Percentiles rank a stretch among this genome's conserved stretches.
Evolutionary conservation across 1,284 basidiomycete genomes (phyloP).

Genomic region (Sporisorium exsertum): DNA sequence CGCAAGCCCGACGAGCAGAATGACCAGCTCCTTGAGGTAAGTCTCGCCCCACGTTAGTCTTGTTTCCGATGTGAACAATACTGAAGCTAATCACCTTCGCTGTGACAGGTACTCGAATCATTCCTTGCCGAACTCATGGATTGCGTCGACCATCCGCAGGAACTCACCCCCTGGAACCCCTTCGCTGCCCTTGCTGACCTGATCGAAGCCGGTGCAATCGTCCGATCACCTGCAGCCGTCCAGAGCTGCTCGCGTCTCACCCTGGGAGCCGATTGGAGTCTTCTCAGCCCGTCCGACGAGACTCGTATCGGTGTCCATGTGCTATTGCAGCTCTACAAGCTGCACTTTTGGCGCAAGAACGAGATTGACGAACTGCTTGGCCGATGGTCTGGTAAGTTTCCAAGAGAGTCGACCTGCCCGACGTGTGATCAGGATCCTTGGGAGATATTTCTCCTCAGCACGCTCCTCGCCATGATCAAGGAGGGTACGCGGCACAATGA

Average conservation of each 20-base stretch:
- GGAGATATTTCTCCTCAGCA: slow-evolving; percentile 32
- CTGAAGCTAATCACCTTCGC: not conserved
- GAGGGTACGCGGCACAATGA: slow-evolving; percentile 27
- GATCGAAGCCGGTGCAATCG: slow-evolving; percentile 21
- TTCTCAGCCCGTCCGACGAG: not conserved
- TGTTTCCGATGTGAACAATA: not conserved
- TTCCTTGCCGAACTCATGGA: slow-evolving; percentile 29
- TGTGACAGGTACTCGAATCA: slow-evolving; percentile 6
- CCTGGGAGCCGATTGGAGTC: slow-evolving; percentile 14
- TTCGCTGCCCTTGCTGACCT: slow-evolving; percentile 25
- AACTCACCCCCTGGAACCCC: slow-evolving; percentile 22
- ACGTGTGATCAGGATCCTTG: slow-evolving; percentile 25
- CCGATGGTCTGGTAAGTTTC: slow-evolving; percentile 26
- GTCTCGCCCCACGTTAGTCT: not conserved
- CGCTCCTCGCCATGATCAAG: slow-evolving; percentile 8
- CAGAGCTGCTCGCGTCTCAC: slow-evolving; percentile 27
- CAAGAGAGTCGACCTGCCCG: slow-evolving; percentile 13
- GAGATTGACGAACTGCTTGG: slow-evolving; percentile 13
- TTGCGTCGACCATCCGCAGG: slow-evolving; percentile 41
- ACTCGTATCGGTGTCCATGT: slow-evolving; percentile 9
- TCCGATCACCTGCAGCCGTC: slow-evolving; percentile 12
- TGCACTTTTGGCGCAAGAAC: slow-evolving; percentile 8
- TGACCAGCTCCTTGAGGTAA: slow-evolving; percentile 1
- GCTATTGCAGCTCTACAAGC: not conserved
- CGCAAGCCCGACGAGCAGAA: not conserved